phyloP scores from a whole-genome alignment of 306 rosid genomes.

The Sophora flavescens region DNA sequence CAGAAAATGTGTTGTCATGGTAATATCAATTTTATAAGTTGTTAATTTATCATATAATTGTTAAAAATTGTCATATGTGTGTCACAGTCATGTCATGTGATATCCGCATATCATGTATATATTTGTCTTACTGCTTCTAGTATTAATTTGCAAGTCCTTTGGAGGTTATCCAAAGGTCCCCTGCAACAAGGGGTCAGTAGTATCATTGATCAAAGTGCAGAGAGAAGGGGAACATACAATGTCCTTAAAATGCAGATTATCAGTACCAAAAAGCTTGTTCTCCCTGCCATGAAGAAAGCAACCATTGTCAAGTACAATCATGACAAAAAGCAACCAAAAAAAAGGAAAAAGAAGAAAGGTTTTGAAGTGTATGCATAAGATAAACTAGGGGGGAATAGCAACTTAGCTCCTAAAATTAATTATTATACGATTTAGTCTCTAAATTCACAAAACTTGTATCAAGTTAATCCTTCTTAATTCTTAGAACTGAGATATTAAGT shows the following conservation, averaged over 20 bases:
- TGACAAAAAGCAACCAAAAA: not conserved
- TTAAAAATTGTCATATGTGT: no score
- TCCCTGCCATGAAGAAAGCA: constrained; percentile 65
- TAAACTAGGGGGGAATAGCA: not conserved
- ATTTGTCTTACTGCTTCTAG: constrained; percentile 7
- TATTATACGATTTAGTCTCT: not conserved
- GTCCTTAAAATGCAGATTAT: constrained; percentile 61
- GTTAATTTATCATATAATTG: not conserved
- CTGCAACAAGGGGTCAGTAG: not conserved
- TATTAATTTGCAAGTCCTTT: no score
- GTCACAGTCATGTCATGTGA: no score
- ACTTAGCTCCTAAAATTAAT: not conserved
- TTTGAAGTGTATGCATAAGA: constrained; percentile 21
- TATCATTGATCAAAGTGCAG: not conserved
- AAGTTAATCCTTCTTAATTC: no score
- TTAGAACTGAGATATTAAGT: not conserved
- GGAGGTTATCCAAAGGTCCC: no score
- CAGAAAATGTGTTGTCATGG: not conserved
- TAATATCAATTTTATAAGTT: not conserved
- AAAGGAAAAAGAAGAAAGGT: not conserved
- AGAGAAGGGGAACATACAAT: constrained; percentile 61
- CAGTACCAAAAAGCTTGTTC: constrained; percentile 64
- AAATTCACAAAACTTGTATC: not conserved
- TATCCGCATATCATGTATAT: not conserved
- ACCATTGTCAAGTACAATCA: constrained; percentile 36